A percentile compares a stretch with the other conserved stretches of the same genome.
Conservation (phyloP, 495 filamentous ascomycete species). For the Hypomontagnella submonticulosa region DNA sequence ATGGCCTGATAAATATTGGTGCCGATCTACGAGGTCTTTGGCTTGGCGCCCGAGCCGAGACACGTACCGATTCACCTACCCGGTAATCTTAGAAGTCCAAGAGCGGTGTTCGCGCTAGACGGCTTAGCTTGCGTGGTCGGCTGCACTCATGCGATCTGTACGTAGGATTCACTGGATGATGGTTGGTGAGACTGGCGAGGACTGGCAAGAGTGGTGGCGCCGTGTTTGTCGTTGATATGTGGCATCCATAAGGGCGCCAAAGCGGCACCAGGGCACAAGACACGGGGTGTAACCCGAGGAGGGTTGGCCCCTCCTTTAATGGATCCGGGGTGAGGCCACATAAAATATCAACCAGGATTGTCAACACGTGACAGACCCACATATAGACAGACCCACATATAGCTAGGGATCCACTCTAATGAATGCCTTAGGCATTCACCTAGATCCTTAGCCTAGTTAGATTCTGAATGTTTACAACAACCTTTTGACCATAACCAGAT, state of each 20-base stretch:
- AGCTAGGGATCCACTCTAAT: too few species aligned
- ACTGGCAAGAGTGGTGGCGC: constrained; percentile 16
- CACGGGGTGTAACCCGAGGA: constrained; percentile 30
- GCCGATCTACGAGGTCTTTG: constrained; percentile 4
- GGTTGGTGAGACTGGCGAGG: constrained; percentile 16
- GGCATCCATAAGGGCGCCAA: background rate
- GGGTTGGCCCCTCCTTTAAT: constrained; percentile 19
- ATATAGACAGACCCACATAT: constrained; percentile 9
- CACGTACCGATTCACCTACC: constrained; percentile 11
- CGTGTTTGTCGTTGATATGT: constrained; percentile 38
- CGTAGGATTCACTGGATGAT: constrained; percentile 9
- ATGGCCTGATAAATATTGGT: constrained; percentile 13
- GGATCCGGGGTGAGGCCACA: constrained; percentile 24
- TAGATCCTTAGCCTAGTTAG: too few species aligned
- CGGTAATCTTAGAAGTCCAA: constrained; percentile 3
- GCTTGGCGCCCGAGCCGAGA: constrained; percentile 18
- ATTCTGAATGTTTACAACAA: too few species aligned
- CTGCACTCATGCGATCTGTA: constrained; percentile 16
- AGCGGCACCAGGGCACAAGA: background rate
- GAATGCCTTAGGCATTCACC: too few species aligned
- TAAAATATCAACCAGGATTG: constrained; percentile 20
- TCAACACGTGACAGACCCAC: too few species aligned
- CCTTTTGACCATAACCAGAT: too few species aligned
- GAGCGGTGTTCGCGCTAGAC: constrained; percentile 19
- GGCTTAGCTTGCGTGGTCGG: constrained; percentile 11